phyloP scores from a whole-genome alignment of 305 asterid species.

The Salvia sclarea region DNA sequence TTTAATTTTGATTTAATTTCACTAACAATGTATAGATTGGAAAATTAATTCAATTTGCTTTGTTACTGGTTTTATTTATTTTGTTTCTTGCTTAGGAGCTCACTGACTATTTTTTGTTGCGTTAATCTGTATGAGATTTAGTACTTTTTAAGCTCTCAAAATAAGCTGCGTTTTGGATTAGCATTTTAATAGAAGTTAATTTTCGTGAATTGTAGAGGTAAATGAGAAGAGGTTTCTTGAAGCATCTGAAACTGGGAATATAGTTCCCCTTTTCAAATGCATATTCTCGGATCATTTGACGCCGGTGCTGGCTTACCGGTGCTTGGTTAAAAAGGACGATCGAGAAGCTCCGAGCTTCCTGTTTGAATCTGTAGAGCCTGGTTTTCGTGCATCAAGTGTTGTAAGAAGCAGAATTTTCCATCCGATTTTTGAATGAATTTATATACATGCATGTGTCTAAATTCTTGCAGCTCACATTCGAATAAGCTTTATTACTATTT shows the following conservation, averaged over 20 bases:
- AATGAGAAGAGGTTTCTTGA: constrained; percentile 61
- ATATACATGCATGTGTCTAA: background rate
- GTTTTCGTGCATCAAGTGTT: constrained; percentile 56
- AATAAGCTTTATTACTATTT: constrained; percentile 13
- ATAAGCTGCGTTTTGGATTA: background rate
- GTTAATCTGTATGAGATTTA: background rate
- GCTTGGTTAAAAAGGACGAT: constrained; percentile 86
- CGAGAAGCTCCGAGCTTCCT: constrained; percentile 84
- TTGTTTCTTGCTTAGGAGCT: background rate
- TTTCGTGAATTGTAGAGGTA: constrained; percentile 38
- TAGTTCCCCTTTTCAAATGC: constrained; percentile 64
- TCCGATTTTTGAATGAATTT: background rate
- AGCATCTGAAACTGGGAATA: constrained; percentile 61
- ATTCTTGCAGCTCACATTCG: background rate
- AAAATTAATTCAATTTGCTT: background rate
- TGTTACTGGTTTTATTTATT: background rate
- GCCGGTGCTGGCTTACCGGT: constrained; percentile 92
- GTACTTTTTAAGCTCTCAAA: background rate
- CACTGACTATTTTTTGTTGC: background rate
- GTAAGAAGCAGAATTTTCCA: constrained; percentile 43
- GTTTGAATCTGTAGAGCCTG: constrained; percentile 86
- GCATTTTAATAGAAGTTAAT: background rate
- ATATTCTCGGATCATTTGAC: constrained; percentile 91
- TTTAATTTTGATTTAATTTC: background rate
- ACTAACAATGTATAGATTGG: background rate